Base-by-base conservation (phyloP, 2,329 filamentous ascomycete genomes). In the Phialemonium atrogriseum region DNA sequence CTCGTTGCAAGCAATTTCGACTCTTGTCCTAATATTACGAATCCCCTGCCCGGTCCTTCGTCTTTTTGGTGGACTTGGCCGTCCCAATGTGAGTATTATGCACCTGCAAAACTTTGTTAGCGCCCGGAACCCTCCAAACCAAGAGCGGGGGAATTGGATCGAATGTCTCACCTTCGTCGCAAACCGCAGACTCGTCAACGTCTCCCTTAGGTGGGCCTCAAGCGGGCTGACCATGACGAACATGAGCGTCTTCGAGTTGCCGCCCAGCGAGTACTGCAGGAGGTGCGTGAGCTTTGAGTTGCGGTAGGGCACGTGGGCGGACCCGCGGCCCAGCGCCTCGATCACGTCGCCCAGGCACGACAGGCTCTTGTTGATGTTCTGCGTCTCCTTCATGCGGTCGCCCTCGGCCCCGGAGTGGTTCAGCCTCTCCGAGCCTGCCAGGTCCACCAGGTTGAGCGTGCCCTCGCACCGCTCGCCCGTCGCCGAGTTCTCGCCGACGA, bases 161-260 rank as follows among this genome's bases (percentile, higher is more conserved):
- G n/a, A n/a, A n/a, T n/a, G n/a, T n/a, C 63, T 51, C 58, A 87
- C 87, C 72, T 94, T 96, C 20, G 85, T 93, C 11, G 91, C 91
- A 58, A 98, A 98, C 50, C 91, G 82, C 57, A 98, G 68, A 67
- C 87, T 95, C 26, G 88, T 94, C 53, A 95, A 66, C 4, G 88
- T 95, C 67, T 98, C 91, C 49, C 81, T 83, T 42, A 95, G 66
- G 62, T 96, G 91, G 5, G 79, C 83, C 62, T 93, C 84, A 37
- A 96, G 65, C 20, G 91, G 91, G 46, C 83, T 91, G 35, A 94
- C 84, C 88, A 96, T 96, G 54, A 96, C 86, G 56, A 98, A 94
- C 91, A 98, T 98, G 48, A 98, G 79, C 1, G 91, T 98, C 62
- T 95, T 94, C 46, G 83, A 91, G 56, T 94, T 95, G 11, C 91